Percentiles rank a stretch among this genome's conserved stretches.
phyloP scores from a whole-genome alignment of 257 asterid species.

The Ligustrum vulgare region DNA sequence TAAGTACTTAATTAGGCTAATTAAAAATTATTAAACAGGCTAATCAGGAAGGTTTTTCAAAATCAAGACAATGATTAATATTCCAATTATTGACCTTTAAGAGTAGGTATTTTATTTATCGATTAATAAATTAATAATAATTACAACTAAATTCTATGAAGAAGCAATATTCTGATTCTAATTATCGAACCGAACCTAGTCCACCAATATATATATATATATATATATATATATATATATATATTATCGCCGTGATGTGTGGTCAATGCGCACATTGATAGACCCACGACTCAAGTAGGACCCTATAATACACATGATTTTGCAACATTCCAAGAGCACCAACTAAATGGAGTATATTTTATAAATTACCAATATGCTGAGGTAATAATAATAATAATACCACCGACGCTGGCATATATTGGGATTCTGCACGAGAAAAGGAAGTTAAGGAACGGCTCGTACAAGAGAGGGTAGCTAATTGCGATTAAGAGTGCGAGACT shows the following conservation, averaged over 20 bases:
- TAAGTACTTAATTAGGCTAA: no score
- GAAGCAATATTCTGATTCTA: no score
- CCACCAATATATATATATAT: no score
- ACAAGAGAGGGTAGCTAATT: neutral
- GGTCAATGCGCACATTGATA: conserved; percentile 10
- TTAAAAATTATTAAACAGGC: neutral
- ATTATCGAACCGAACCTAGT: no score
- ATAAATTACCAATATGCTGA: neutral
- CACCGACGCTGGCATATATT: no score
- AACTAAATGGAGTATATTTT: neutral
- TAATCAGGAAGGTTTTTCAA: neutral
- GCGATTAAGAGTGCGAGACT: conserved; percentile 1
- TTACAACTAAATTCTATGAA: no score
- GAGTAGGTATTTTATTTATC: no score
- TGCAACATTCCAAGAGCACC: conserved; percentile 40
- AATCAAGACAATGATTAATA: no score
- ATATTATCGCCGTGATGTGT: conserved; percentile 19
- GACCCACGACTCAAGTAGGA: conserved; percentile 7
- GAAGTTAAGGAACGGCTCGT: no score
- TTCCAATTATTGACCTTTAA: neutral
- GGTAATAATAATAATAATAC: neutral
- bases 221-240: no score
- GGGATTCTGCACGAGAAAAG: no score
- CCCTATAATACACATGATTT: conserved; percentile 14
- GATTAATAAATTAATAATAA: neutral